Conservation (phyloP, 2,329 filamentous ascomycete genomes). For the Pseudomassariella vexata region DNA sequence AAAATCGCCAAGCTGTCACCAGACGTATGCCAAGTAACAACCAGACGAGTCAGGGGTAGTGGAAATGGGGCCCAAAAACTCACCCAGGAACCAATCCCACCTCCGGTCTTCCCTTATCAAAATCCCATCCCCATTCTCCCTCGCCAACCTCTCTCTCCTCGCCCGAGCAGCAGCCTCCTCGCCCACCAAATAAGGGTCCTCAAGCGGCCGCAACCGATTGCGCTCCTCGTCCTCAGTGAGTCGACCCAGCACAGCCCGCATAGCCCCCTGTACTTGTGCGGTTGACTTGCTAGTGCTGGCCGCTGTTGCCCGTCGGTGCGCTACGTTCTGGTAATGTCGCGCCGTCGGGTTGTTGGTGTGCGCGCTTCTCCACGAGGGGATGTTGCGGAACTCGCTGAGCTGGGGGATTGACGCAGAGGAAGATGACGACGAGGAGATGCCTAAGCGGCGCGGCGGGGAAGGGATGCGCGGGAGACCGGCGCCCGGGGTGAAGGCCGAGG, state of each 20-base stretch:
- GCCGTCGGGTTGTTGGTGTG: conserved; percentile 45
- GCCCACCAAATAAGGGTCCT: conserved; percentile 64
- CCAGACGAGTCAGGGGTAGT: no score
- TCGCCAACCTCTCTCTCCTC: conserved; percentile 49
- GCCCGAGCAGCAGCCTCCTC: conserved; percentile 57
- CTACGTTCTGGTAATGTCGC: conserved; percentile 59
- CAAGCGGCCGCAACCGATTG: conserved; percentile 43
- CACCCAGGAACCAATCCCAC: conserved; percentile 57
- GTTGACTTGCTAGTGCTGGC: conserved; percentile 18
- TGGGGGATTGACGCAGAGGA: conserved; percentile 34
- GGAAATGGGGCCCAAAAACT: conserved; percentile 23
- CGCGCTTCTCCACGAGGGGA: conserved; percentile 53
- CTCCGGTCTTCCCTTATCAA: conserved; percentile 51
- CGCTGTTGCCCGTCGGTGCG: conserved; percentile 49
- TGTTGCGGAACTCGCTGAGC: conserved; percentile 48
- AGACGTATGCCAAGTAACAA: no score
- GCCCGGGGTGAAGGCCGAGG: conserved; percentile 21
- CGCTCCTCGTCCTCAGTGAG: conserved; percentile 11
- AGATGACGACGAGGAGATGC: no score
- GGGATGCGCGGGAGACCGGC: conserved; percentile 48
- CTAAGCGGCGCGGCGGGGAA: conserved; percentile 26
- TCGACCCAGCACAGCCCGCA: conserved; percentile 19
- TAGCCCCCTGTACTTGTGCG: conserved; percentile 14
- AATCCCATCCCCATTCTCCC: conserved; percentile 49
- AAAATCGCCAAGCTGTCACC: no score